phyloP scores from a whole-genome alignment of 139 green algal genomes.

The Eudorina sp. region DNA sequence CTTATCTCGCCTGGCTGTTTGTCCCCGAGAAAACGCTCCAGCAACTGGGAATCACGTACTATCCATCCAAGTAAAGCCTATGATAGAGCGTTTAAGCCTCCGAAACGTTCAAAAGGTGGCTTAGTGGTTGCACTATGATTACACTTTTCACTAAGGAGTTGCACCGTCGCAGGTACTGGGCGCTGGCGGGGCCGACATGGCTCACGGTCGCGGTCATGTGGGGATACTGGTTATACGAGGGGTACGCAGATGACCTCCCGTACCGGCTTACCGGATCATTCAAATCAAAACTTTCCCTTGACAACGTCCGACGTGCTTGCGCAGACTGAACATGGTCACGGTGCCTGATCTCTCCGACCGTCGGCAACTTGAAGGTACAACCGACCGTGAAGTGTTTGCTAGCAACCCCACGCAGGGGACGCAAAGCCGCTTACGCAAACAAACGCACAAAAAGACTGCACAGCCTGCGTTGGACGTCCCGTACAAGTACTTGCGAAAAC shows the following conservation, averaged over 20 bases:
- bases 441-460: too few relatives aligned
- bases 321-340: conserved; percentile 63
- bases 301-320: not conserved
- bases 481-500: too few relatives aligned
- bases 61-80: conserved; percentile 74
- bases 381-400: too few relatives aligned
- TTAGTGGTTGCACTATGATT: not conserved
- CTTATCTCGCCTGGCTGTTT: conserved; percentile 77
- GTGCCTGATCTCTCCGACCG: conserved; percentile 22
- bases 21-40: conserved; percentile 63
- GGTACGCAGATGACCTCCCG: conserved; percentile 60
- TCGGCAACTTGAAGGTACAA: conserved; percentile 39
- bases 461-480: too few relatives aligned
- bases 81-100: too few relatives aligned
- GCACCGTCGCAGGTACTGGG: conserved; percentile 67
- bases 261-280: not conserved
- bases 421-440: too few relatives aligned
- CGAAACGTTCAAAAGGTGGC: not conserved
- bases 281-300: not conserved
- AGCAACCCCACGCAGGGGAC: too few relatives aligned
- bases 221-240: conserved; percentile 72
- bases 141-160: too few relatives aligned
- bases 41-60: conserved; percentile 75
- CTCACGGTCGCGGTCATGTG: conserved; percentile 64
- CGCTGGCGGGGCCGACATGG: conserved; percentile 74